Conservation (phyloP, 352 stramenopile genomes). For the Pythium inflatum region DNA sequence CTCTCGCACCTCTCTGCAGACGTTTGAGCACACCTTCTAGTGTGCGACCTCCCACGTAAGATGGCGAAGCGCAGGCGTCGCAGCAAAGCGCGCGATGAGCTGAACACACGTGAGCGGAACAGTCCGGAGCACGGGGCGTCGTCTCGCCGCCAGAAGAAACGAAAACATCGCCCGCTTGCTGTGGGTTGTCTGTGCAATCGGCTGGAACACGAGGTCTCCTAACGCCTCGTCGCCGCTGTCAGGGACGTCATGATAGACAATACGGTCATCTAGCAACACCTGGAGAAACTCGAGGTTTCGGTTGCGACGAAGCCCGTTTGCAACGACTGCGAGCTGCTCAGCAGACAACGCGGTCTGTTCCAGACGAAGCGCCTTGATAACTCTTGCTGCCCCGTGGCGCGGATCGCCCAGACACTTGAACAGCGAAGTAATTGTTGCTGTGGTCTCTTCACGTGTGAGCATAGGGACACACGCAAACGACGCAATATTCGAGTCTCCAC, state of each 20-base stretch:
- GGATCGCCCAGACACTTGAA: not conserved
- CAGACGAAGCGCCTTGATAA: not conserved
- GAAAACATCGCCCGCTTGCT: not conserved
- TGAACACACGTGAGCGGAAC: not conserved
- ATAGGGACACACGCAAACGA: not conserved
- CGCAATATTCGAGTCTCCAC: not conserved
- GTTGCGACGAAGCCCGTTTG: not conserved
- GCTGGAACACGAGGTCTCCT: not conserved
- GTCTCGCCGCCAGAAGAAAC: slow-evolving; percentile 1
- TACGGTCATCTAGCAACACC: not conserved
- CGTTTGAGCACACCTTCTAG: too few species aligned
- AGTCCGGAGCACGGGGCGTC: not conserved
- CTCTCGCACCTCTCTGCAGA: not conserved
- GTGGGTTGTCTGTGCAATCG: not conserved
- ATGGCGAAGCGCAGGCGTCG: not conserved
- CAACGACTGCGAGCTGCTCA: not conserved
- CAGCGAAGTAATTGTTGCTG: too few species aligned
- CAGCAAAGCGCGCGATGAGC: not conserved
- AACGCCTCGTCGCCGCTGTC: not conserved
- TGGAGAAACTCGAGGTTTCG: not conserved
- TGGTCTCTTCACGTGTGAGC: too few species aligned
- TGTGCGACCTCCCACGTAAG: not conserved
- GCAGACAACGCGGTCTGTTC: not conserved
- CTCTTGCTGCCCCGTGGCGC: not conserved
- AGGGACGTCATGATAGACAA: too few species aligned